Evolutionary conservation across 495 filamentous ascomycete genomes (phyloP).

Genomic region (Tuber magnatum): DNA sequence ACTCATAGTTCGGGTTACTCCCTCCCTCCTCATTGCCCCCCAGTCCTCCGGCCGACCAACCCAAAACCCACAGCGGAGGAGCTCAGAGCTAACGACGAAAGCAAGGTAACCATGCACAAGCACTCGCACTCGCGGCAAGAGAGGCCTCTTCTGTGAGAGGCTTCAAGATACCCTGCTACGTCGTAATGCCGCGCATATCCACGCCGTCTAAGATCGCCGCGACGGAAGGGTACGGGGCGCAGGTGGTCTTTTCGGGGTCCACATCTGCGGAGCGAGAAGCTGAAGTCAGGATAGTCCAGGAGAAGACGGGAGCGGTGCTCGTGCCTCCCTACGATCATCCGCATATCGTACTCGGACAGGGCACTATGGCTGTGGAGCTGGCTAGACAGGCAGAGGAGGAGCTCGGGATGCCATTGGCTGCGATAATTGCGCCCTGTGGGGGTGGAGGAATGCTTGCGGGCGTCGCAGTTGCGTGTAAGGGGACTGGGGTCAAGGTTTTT

Average conservation of each 20-base stretch:
- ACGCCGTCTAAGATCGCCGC: conserved; percentile 79
- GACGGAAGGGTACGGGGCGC: conserved; percentile 65
- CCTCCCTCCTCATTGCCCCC: not conserved
- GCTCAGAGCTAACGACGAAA: not conserved
- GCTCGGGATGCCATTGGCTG: conserved; percentile 53
- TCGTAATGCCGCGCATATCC: conserved; percentile 84
- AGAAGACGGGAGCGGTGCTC: conserved; percentile 63
- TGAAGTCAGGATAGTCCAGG: conserved; percentile 58
- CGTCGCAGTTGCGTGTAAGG: conserved; percentile 64
- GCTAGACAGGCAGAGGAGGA: conserved; percentile 59
- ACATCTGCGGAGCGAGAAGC: conserved; percentile 77
- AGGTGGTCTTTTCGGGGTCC: conserved; percentile 73
- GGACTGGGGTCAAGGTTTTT: conserved; percentile 64
- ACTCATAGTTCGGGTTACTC: conserved; percentile 73
- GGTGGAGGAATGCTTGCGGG: conserved; percentile 86
- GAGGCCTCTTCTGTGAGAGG: conserved; percentile 44
- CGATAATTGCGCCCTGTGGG: conserved; percentile 77
- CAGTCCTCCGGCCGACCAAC: not conserved
- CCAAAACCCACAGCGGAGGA: not conserved
- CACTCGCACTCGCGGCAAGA: conserved; percentile 76
- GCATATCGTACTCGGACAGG: conserved; percentile 85
- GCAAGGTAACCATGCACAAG: conserved; percentile 90
- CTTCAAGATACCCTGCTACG: conserved; percentile 59
- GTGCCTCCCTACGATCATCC: conserved; percentile 89
- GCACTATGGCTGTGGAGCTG: conserved; percentile 79